Evolutionary conservation across 768 basidiomycete species (phyloP).

Genomic region (Leucocoprinus sp.): DNA sequence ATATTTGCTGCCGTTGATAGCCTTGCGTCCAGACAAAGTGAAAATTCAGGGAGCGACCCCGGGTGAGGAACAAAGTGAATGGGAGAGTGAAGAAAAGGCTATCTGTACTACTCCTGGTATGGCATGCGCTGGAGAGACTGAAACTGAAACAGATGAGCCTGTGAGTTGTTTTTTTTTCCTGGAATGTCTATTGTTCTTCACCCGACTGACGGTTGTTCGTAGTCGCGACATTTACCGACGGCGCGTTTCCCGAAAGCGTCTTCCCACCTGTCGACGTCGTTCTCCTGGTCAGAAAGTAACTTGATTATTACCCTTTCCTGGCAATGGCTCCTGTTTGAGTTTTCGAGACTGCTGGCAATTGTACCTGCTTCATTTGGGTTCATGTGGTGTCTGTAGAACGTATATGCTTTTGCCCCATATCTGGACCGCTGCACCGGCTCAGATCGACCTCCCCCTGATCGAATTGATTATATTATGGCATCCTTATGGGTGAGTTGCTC

Average conservation of each 20-base stretch:
- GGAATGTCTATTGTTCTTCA: not conserved
- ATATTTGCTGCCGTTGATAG: conserved; percentile 3
- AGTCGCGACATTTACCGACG: conserved; percentile 65
- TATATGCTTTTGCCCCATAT: conserved; percentile 22
- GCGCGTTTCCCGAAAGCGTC: conserved; percentile 29
- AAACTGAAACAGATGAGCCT: conserved; percentile 71
- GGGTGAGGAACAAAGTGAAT: conserved; percentile 5
- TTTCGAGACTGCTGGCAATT: conserved; percentile 60
- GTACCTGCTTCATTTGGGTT: conserved; percentile 67
- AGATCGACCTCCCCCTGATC: conserved; percentile 37
- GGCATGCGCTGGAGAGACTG: conserved; percentile 65
- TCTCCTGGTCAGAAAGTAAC: conserved; percentile 20
- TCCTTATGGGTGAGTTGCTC: conserved; percentile 56
- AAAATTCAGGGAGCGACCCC: not conserved
- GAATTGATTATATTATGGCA: conserved; percentile 59
- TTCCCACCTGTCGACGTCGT: not conserved
- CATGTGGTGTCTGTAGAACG: conserved; percentile 50
- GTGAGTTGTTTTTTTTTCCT: conserved; percentile 35
- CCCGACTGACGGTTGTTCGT: not conserved
- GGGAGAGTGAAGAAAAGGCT: conserved; percentile 21
- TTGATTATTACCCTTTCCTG: conserved; percentile 26
- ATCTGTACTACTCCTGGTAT: conserved; percentile 60
- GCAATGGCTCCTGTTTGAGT: conserved; percentile 56
- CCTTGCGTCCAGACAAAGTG: not conserved
- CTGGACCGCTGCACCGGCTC: conserved; percentile 19